Conservation (phyloP, 306 rosid genomes). For the Dryas alaskensis region DNA sequence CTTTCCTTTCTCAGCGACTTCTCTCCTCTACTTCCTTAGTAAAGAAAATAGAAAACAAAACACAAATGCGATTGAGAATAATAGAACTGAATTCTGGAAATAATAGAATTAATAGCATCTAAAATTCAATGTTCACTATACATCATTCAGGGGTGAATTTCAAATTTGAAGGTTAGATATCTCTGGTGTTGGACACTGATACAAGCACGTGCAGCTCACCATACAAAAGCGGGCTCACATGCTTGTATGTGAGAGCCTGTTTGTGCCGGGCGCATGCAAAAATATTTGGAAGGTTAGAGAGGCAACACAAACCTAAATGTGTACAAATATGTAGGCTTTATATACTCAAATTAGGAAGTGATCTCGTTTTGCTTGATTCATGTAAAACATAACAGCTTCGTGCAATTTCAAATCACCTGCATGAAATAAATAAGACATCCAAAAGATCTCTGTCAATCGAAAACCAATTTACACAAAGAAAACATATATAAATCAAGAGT, state of each 20-base stretch:
- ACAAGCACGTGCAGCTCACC: neutral
- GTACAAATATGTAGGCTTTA: neutral
- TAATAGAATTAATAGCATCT: no score
- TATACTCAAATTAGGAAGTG: neutral
- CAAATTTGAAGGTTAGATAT: neutral
- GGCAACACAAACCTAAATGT: neutral
- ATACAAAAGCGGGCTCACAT: neutral
- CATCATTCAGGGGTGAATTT: neutral
- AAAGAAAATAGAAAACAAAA: no score
- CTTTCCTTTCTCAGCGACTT: neutral
- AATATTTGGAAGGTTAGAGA: neutral
- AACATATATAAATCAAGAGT: neutral
- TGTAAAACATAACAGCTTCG: slow-evolving; percentile 7
- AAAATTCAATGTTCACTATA: neutral
- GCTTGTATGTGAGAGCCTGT: neutral
- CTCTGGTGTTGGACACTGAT: neutral
- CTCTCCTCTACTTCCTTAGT: neutral
- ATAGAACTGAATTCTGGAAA: no score
- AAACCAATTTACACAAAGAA: neutral
- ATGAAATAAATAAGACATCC: neutral
- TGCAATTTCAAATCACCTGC: slow-evolving; percentile 11
- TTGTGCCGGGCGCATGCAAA: neutral
- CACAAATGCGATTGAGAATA: no score
- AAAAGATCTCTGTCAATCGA: neutral
- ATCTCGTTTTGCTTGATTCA: neutral